Conservation (phyloP, 129 eudicot genomes). For the Chrysanthemum lavandulifolium region DNA sequence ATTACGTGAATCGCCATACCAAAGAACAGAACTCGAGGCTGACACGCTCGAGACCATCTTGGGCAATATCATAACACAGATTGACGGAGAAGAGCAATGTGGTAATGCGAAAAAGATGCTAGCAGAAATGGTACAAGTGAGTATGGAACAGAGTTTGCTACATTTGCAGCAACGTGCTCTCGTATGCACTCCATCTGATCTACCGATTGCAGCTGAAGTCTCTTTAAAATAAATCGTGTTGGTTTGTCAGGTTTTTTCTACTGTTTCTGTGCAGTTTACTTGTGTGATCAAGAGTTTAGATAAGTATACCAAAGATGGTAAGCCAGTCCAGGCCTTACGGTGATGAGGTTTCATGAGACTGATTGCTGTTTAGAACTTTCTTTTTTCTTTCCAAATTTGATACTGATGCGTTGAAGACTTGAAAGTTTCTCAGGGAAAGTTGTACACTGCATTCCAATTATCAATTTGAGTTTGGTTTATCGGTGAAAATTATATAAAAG, state of each 20-base stretch:
- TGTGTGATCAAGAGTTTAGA: conserved; percentile 7
- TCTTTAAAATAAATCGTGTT: conserved; percentile 37
- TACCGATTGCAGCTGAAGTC: conserved; percentile 51
- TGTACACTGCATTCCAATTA: conserved; percentile 15
- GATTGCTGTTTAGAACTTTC: conserved; percentile 16
- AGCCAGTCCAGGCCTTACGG: conserved; percentile 41
- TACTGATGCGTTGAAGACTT: conserved; percentile 15
- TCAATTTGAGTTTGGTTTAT: not conserved
- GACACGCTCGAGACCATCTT: conserved; percentile 78
- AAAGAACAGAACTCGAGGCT: conserved; percentile 63
- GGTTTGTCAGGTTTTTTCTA: not conserved
- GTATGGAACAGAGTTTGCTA: conserved; percentile 92
- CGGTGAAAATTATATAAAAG: too few species aligned
- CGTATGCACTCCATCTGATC: conserved; percentile 73
- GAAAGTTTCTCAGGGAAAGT: conserved; percentile 3
- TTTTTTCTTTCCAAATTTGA: not conserved
- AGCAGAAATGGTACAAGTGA: conserved; percentile 95
- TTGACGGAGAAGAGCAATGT: conserved; percentile 82
- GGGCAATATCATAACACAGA: conserved; percentile 59
- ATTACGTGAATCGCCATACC: conserved; percentile 72
- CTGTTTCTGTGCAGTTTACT: not conserved
- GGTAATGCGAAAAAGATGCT: conserved; percentile 95
- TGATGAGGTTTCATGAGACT: conserved; percentile 36
- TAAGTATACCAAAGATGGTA: conserved; percentile 17
- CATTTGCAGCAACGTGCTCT: conserved; percentile 92